A percentile compares a stretch with the other conserved stretches of the same genome.
Conservation (phyloP, 1,284 basidiomycete genomes). For the Rhodotorula mucilaginosa region DNA sequence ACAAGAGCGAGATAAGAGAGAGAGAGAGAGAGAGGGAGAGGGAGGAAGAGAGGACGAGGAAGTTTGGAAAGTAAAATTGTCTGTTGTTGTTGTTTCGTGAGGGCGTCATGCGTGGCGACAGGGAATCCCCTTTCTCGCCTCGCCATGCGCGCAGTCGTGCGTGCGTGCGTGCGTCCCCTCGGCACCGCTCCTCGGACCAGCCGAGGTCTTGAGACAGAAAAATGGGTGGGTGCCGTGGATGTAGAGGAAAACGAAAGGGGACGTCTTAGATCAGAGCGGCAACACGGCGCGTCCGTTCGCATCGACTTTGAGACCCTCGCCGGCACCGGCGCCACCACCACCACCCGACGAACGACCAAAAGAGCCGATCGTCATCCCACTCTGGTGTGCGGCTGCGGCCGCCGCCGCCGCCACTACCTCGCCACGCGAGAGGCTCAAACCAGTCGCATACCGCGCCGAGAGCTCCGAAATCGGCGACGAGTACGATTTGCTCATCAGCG, state of each 20-base stretch:
- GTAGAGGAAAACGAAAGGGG: no score
- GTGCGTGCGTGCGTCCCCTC: no score
- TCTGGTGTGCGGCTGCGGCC: no score
- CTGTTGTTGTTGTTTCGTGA: no score
- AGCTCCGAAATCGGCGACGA: conserved; percentile 9
- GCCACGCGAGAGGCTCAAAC: not conserved
- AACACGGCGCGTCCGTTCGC: conserved; percentile 19
- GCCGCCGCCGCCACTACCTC: not conserved
- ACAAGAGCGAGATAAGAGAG: not conserved
- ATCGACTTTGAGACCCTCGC: conserved; percentile 15
- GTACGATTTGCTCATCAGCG: conserved; percentile 14
- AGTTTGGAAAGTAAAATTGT: no score
- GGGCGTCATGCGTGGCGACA: no score
- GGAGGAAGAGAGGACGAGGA: no score
- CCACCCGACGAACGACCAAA: not conserved
- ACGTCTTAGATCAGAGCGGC: not conserved
- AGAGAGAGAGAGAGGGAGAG: not conserved
- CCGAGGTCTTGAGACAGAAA: no score
- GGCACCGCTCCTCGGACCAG: no score
- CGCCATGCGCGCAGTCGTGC: no score
- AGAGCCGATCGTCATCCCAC: not conserved
- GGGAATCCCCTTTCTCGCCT: no score
- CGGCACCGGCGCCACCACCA: not conserved
- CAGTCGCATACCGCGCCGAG: conserved; percentile 3
- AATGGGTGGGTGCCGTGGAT: no score